Evolutionary conservation across 2,329 filamentous ascomycete species (phyloP), one percentile per base, ranked within the genome.

Genomic region (Nannizzia gypsea): DNA sequence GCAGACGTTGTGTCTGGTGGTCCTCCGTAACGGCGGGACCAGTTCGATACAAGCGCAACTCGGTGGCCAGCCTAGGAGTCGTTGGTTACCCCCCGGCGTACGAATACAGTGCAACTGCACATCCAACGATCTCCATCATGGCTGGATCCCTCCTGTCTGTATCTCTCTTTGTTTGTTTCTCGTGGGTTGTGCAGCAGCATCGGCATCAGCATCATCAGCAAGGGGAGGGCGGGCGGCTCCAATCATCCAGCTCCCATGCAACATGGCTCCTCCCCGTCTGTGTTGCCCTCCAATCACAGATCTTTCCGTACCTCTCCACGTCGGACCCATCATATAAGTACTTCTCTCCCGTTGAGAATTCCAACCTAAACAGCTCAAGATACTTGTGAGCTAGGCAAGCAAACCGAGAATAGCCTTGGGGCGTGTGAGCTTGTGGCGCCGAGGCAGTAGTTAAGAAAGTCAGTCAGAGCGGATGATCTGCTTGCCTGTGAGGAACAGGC

Each of bases 241-340:
- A 56, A 38, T 40, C 54, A 42, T 56, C 34, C 38, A 56, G 54
- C 54, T 56, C 26, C 54, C 54, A 31, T 56, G 54, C 31, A 56
- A 56, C 54, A 56, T 56, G 54, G 54, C n/a, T 42, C 38, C 38
- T 40, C 38, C 28, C 31, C 34, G 31, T 42, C 54, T 56, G 54
- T 56, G 54, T 40, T 56, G 54, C 54, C 54, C 31, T 56, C 38
- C 54, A 42, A 56, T 56, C 40, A 56, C 54, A 40, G 54, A 42
- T 56, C 54, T 56, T 56, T 42, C 54, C 54, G 54, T 42, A 17
- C 54, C 38, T 42, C 54, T 24, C 38, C 54, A 42, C 54, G 54
- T 54, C 48, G 48, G 48, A 54, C 31, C 48, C 48, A 54, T 54
- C 48, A 22, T 48, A 48, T n/a, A n/a, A n/a, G n/a, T n/a, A n/a